A percentile compares a stretch with the other conserved stretches of the same genome.
Evolutionary conservation across 495 filamentous ascomycete species (phyloP).

Genomic region (Talaromyces ruber): DNA sequence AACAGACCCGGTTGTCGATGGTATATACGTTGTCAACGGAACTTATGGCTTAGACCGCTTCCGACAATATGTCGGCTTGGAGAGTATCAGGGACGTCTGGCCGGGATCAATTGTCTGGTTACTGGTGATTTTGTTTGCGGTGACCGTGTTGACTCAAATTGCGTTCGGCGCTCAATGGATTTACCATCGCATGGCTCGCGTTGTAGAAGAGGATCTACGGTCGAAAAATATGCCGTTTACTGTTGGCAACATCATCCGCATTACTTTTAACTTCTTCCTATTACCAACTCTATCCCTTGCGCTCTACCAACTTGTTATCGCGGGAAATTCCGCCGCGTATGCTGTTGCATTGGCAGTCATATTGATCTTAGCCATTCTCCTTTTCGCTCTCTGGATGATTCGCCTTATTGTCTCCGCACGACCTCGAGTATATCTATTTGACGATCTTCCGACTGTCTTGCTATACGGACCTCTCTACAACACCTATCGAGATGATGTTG

Average conservation of each 20-base stretch:
- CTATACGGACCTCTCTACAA: slow-evolving; percentile 96
- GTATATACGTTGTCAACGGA: slow-evolving; percentile 65
- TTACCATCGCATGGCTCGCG: slow-evolving; percentile 57
- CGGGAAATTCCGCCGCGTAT: slow-evolving; percentile 52
- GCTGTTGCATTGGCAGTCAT: slow-evolving; percentile 66
- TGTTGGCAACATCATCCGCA: slow-evolving; percentile 73
- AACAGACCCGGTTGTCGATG: slow-evolving; percentile 62
- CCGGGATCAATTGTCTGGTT: slow-evolving; percentile 85
- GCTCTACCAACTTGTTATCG: slow-evolving; percentile 84
- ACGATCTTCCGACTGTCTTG: slow-evolving; percentile 83
- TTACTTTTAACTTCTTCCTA: slow-evolving; percentile 87
- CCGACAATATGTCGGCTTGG: slow-evolving; percentile 80
- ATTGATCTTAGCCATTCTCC: slow-evolving; percentile 60
- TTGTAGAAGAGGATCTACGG: slow-evolving; percentile 78
- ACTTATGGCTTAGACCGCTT: slow-evolving; percentile 71
- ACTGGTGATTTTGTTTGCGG: slow-evolving; percentile 56
- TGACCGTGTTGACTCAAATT: slow-evolving; percentile 66
- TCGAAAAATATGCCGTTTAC: slow-evolving; percentile 93
- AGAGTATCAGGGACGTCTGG: slow-evolving; percentile 73
- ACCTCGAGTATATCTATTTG: slow-evolving; percentile 79
- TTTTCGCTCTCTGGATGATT: slow-evolving; percentile 69
- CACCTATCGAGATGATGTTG: slow-evolving; percentile 84
- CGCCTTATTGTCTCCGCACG: slow-evolving; percentile 70
- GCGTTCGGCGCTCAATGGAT: slow-evolving; percentile 70
- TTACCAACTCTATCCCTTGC: slow-evolving; percentile 79